Base-by-base conservation (phyloP, 1,284 basidiomycete genomes). In the Trametes hirsuta region DNA sequence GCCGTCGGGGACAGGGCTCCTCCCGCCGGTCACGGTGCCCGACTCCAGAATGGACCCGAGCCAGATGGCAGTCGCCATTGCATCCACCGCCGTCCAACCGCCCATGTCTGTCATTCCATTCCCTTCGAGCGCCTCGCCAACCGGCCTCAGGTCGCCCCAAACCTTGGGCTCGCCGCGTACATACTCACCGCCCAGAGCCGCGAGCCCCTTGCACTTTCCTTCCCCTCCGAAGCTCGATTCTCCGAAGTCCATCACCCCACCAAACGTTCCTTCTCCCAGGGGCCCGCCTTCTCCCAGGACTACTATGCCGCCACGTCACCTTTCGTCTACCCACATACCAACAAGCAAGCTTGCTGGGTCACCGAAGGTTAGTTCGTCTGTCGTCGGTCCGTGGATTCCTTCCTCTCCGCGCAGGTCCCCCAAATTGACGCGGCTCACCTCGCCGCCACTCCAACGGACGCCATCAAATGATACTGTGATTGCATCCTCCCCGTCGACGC, bases 401-500 rank as follows among this genome's bases (percentile, higher is more conserved):
- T 64, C 68, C n/a, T 68, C 68, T 48, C 66, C 65, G 24, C 66
- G 60, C 34, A 35, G 61, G 22, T 69, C 72, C 30, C 72, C 71
- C 44, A 68, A 67, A 51, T 59, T 67, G 40, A 56, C 61, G 18
- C 68, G 64, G 52, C 66, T 70, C 14, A 48, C 69, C 5, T 66
- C 69, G 8, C 68, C 67, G 4, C 61, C 64, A 8, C 59, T 74
- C 8, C 63, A 61, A 25, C 73, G 75, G 25, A 69, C 74, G 30
- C 64, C 65, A 22, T 69, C 73, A 49, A 72, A 69, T 57, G 75
- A 78, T 18, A 73, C 75, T 2, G 62, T 64, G 11, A 47, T 68
- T 4, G 68, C 72, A 15, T 73, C 76, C 11, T 82, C 83, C 22
- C 76, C 78, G 21, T 84, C 85, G 0, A 84, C 85, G 0, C 68